A percentile compares a stretch with the other conserved stretches of the same genome.
These are phyloP conservation scores for Camellia japonica DNA, from an alignment of 148 eudicot species.

Conservation along the genomic window DNA sequence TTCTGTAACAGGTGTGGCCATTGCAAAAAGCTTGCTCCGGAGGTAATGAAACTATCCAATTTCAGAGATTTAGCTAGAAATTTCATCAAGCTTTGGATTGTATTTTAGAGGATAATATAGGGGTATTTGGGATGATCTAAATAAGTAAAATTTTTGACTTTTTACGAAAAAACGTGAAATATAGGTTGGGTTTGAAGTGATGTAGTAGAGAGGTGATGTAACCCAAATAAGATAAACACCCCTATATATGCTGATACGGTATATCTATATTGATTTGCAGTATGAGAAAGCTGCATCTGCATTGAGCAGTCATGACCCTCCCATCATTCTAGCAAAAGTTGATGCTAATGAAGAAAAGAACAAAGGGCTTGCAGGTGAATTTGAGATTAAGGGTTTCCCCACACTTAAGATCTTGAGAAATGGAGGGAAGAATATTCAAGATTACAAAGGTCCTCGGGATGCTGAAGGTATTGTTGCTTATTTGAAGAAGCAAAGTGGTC, in stretches of 20 bases:
- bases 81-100: background rate
- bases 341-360: slow-evolving; percentile 63
- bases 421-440: slow-evolving; percentile 64
- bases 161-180: too few relatives aligned
- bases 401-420: slow-evolving; percentile 67
- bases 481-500: slow-evolving; percentile 71
- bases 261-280: slow-evolving; percentile 33
- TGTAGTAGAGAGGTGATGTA: too few relatives aligned
- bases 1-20: slow-evolving; percentile 67
- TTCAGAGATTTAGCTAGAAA: background rate
- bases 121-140: too few relatives aligned
- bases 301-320: slow-evolving; percentile 63
- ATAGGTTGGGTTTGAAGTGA: too few relatives aligned
- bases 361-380: slow-evolving; percentile 44
- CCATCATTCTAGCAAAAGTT: slow-evolving; percentile 65
- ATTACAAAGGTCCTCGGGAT: slow-evolving; percentile 77
- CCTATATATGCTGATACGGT: background rate
- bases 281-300: slow-evolving; percentile 77
- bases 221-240: too few relatives aligned
- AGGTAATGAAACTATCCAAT: slow-evolving; percentile 41
- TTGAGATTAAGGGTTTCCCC: slow-evolving; percentile 59
- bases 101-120: background rate
- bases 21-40: slow-evolving; percentile 82
- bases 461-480: slow-evolving; percentile 67
- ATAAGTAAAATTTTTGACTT: too few relatives aligned